Conservation (phyloP, 2,329 filamentous ascomycete species). For the Phaeosphaeriaceae sp. region DNA sequence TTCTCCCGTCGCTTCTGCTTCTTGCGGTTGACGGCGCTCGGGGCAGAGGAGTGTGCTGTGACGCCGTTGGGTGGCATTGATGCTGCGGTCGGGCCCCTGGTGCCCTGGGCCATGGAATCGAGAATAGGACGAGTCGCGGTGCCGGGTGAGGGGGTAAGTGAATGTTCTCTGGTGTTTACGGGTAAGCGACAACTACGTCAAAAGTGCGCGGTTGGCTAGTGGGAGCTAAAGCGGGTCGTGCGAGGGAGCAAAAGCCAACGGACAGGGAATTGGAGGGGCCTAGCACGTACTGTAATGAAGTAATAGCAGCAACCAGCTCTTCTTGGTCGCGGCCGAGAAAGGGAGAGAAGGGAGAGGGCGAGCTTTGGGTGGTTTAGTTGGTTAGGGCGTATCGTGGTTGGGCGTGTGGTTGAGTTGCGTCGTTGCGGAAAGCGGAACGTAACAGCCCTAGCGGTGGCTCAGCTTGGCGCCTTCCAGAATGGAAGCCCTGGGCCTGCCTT, state of each 20-base stretch:
- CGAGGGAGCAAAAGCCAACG: constrained; percentile 18
- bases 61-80: constrained; percentile 50
- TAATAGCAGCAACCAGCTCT: constrained; percentile 1
- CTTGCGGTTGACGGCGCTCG: constrained; percentile 78
- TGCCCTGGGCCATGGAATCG: constrained; percentile 45
- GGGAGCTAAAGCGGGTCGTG: constrained; percentile 9
- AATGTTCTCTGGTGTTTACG: constrained; percentile 6
- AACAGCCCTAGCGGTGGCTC: constrained; percentile 1
- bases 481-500: constrained; percentile 1
- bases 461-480: constrained; percentile 5
- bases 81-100: constrained; percentile 34
- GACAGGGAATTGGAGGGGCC: constrained; percentile 22
- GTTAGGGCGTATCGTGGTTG: constrained; percentile 2
- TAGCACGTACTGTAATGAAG: constrained; percentile 18
- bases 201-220: constrained; percentile 3
- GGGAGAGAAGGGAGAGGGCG: constrained; percentile 2
- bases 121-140: constrained; percentile 1
- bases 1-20: constrained; percentile 94
- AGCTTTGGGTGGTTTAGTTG: constrained; percentile 17
- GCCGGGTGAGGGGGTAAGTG: constrained; percentile 17
- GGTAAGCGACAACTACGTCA: constrained; percentile 20
- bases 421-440: constrained; percentile 5
- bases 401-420: constrained; percentile 1
- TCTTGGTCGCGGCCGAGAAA: constrained; percentile 13
- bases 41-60: constrained; percentile 40